Conservation (phyloP, 2,329 filamentous ascomycete genomes). For the Ophiostoma triangulosporum region DNA sequence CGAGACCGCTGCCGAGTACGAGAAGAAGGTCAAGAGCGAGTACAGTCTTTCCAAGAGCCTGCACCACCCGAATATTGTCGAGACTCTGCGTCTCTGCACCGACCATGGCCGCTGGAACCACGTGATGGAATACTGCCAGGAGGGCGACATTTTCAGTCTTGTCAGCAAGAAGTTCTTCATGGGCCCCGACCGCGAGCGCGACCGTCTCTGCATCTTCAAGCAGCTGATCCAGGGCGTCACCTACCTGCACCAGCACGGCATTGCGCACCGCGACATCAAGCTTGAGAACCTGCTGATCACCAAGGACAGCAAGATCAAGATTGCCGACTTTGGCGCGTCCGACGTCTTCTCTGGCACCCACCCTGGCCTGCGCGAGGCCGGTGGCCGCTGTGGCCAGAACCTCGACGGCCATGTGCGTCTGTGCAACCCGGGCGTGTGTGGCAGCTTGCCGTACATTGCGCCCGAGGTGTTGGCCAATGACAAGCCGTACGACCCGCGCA, state of each 20-base stretch:
- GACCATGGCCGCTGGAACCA: slow-evolving; percentile 71
- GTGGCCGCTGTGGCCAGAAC: slow-evolving; percentile 58
- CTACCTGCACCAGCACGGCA: slow-evolving; percentile 71
- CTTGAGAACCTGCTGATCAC: slow-evolving; percentile 74
- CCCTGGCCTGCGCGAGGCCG: slow-evolving; percentile 59
- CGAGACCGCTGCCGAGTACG: slow-evolving; percentile 62
- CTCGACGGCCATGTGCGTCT: slow-evolving; percentile 57
- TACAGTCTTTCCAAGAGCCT: slow-evolving; percentile 77
- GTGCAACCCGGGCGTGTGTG: slow-evolving; percentile 69
- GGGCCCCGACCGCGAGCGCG: slow-evolving; percentile 47
- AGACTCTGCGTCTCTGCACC: slow-evolving; percentile 63
- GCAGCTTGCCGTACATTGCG: slow-evolving; percentile 74
- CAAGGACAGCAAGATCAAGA: slow-evolving; percentile 70
- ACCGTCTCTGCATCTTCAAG: slow-evolving; percentile 78
- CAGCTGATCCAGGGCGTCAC: slow-evolving; percentile 71
- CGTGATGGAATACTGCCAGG: slow-evolving; percentile 83
- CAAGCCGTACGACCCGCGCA: slow-evolving; percentile 54
- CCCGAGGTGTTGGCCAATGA: slow-evolving; percentile 68
- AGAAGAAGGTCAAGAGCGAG: slow-evolving; percentile 83
- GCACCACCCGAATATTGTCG: slow-evolving; percentile 76
- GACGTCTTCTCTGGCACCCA: slow-evolving; percentile 76
- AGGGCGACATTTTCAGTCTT: slow-evolving; percentile 67
- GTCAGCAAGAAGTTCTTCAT: slow-evolving; percentile 59
- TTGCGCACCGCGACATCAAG: slow-evolving; percentile 85
- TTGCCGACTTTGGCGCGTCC: slow-evolving; percentile 82